Evolutionary conservation across 371 early-diverging fungal species (phyloP), one percentile per base, ranked within the genome.

Genomic region (Conidiobolus incongruus): DNA sequence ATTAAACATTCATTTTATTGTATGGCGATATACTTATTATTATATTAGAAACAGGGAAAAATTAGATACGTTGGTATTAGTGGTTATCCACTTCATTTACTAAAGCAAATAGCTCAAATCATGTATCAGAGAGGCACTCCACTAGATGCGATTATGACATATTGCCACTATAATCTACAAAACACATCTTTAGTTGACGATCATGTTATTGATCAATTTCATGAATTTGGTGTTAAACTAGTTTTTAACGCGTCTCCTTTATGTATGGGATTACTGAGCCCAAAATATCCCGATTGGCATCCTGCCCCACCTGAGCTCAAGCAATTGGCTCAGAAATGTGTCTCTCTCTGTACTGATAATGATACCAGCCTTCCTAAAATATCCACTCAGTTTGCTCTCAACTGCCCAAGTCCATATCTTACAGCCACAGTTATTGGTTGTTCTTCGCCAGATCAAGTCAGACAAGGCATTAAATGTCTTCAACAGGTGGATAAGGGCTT

Each of bases 231-330:
- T 34, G 72, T 82, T 5, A 46, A 54, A 4, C 65, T 64, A 7
- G 35, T 82, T 35, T 54, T 77, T 43, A 75, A 69, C 32, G 83
- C 81, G 2, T 77, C 77, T n/a, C 83, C 83, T 0, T 50, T 82
- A 23, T 66, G 68, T 17, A 82, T 82, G 83, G 83, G 77, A 1
- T 49, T 82, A 20, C 57, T 82, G 17, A 62, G 75, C 33, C 66
- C 72, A 2, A n/a, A n/a, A n/a, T n/a, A n/a, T n/a, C 79, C 77
- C 0, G 66, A 63, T 1, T 82, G 83, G 83, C 83, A 82, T 43
- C 83, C 83, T 11, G 80, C 79, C 8, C 68, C 69, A 17, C 16
- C 35, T 1, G 61, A 60, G n/a, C 53, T 80, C 20, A 63, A 62
- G 24, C 31, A 51, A 12, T 72, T 74, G 13, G 75, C 70, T 29